Evolutionary conservation across 1,284 basidiomycete genomes (phyloP).

Genomic region (Irpex sp.): DNA sequence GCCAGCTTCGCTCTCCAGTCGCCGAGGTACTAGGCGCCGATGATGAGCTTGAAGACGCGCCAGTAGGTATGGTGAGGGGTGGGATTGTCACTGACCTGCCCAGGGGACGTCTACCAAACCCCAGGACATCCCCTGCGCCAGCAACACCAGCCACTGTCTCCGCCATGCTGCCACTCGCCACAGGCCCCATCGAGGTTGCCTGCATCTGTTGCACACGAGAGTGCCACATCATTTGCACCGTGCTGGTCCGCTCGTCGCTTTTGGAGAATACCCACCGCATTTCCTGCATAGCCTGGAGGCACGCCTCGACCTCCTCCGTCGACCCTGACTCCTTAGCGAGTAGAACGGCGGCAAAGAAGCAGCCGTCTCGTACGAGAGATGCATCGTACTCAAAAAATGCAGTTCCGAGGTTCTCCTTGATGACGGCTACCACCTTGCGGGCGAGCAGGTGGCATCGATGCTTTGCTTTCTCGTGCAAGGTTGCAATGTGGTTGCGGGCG

Average conservation of each 20-base stretch:
- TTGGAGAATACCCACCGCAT: slow-evolving; percentile 83
- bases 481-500: slow-evolving; percentile 44
- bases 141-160: too few species aligned
- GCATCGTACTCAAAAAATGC: slow-evolving; percentile 80
- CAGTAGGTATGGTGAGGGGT: slow-evolving; percentile 21
- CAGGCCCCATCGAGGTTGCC: neutral
- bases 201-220: slow-evolving; percentile 19
- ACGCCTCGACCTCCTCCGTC: slow-evolving; percentile 69
- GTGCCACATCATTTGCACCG: slow-evolving; percentile 57
- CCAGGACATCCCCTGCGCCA: slow-evolving; percentile 6
- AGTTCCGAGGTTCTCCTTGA: slow-evolving; percentile 54
- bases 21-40: slow-evolving; percentile 32
- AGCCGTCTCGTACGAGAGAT: slow-evolving; percentile 74
- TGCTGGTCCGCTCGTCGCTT: slow-evolving; percentile 65
- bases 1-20: slow-evolving; percentile 31
- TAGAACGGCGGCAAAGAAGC: slow-evolving; percentile 75
- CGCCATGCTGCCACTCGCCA: neutral
- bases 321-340: slow-evolving; percentile 54
- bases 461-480: slow-evolving; percentile 52
- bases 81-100: slow-evolving; percentile 30
- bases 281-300: slow-evolving; percentile 68
- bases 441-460: slow-evolving; percentile 48
- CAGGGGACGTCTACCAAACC: slow-evolving; percentile 14
- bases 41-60: slow-evolving; percentile 19
- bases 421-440: slow-evolving; percentile 53